Evolutionary conservation across 805 yeast genomes (phyloP), one percentile per base, ranked within the genome.

Genomic region (Saccharomycopsis synnaedendra): DNA sequence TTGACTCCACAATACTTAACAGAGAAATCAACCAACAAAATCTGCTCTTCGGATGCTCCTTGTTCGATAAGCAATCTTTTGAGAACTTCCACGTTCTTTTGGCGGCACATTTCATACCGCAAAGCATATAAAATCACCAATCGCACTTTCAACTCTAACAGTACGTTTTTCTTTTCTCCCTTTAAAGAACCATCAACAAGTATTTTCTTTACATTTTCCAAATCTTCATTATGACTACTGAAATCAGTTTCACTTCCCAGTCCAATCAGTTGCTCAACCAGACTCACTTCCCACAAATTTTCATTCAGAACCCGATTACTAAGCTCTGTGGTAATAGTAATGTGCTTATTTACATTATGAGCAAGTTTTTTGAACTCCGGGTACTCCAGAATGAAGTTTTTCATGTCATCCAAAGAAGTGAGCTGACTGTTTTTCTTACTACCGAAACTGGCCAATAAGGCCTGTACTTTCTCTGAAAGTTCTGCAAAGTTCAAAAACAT

Each of bases 401-500:
- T 93, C 78, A 93, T 84, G 58, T 93, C 98, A 19, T 85, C 79
- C 42, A 93, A 78, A 36, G 93, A 80, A 10, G 29, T 47, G n/a
- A 52, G 32, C 4, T 29, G 78, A 42, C 77, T 77, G 57, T 88
- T 84, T 1, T 97, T 85, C 58, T 84, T 85, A 27, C 70, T 61
- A 59, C 87, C 90, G 64, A 88, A 93, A 41, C 77, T 80, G 47
- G 80, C 81, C 33, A 93, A 96, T 58, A 85, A 86, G 48, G 75
- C 80, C 58, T 86, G 89, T 58, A 93, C 82, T 55, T 78, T 76
- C 38, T 88, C 96, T 39, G 96, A 93, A 46, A 93, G 69, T 60
- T 93, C 97, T 33, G 97, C 99, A 67, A 89, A 94, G 64, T 93
- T 93, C 55, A 85, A 70, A 60, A 76, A 86, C 89, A 87, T 84